phyloP scores from a whole-genome alignment of 805 yeast species.

The Yamadazyma tumulicola region DNA sequence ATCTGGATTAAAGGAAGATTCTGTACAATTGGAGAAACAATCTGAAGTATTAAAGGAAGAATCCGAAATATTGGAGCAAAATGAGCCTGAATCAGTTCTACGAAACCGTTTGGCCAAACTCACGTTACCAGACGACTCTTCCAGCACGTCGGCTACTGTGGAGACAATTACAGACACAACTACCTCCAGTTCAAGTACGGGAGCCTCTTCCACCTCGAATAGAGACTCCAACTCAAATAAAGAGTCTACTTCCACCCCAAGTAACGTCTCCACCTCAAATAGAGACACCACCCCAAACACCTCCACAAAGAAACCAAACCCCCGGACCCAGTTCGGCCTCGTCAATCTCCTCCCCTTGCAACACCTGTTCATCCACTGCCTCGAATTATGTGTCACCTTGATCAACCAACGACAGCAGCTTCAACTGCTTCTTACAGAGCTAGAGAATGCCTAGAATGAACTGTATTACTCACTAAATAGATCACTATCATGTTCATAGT shows the following conservation, averaged over 20 bases:
- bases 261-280: no score
- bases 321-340: background rate
- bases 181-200: no score
- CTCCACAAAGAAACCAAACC: background rate
- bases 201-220: no score
- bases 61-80: no score
- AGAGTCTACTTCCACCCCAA: background rate
- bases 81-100: no score
- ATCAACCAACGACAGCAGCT: background rate
- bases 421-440: background rate
- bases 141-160: no score
- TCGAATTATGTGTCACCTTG: background rate
- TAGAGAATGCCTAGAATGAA: background rate
- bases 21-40: no score
- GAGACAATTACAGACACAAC: background rate
- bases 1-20: no score
- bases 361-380: background rate
- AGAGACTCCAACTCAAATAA: no score
- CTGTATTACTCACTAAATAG: conserved; percentile 31
- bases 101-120: no score
- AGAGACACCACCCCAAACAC: background rate
- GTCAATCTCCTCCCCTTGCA: background rate
- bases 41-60: no score
- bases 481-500: conserved; percentile 51
- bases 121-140: no score